A percentile compares a stretch with the other conserved stretches of the same genome.
Evolutionary conservation across 2,329 filamentous ascomycete genomes (phyloP).

Genomic region (Blastomyces parvus): DNA sequence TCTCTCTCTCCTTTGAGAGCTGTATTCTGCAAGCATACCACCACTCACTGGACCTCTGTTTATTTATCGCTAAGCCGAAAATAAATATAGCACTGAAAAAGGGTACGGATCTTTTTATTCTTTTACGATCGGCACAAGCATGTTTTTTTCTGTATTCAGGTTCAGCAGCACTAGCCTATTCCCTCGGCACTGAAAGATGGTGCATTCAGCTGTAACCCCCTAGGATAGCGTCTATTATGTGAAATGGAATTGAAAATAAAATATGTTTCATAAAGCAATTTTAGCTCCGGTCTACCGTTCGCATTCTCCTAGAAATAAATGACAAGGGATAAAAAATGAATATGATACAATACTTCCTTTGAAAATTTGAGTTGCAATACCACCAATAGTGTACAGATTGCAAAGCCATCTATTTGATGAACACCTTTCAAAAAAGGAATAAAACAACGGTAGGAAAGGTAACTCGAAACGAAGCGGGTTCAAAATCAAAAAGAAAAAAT

Average conservation of each 20-base stretch:
- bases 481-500: too few relatives aligned
- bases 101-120: neutral
- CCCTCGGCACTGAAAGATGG: neutral
- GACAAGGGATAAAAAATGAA: neutral
- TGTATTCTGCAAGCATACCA: neutral
- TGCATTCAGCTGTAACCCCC: neutral
- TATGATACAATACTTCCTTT: slow-evolving; percentile 5
- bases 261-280: neutral
- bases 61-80: neutral
- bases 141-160: neutral
- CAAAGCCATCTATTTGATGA: neutral
- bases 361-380: neutral
- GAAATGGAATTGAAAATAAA: neutral
- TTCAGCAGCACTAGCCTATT: neutral
- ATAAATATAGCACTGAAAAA: neutral
- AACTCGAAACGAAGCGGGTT: neutral
- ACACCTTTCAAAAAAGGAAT: neutral
- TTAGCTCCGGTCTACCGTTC: neutral
- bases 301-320: neutral
- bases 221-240: neutral
- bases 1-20: neutral
- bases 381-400: slow-evolving; percentile 7
- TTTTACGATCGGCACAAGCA: neutral
- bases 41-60: too few relatives aligned
- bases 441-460: too few relatives aligned